Base-by-base conservation (phyloP, 352 stramenopile genomes). In the Globisporangium orthogonon region DNA sequence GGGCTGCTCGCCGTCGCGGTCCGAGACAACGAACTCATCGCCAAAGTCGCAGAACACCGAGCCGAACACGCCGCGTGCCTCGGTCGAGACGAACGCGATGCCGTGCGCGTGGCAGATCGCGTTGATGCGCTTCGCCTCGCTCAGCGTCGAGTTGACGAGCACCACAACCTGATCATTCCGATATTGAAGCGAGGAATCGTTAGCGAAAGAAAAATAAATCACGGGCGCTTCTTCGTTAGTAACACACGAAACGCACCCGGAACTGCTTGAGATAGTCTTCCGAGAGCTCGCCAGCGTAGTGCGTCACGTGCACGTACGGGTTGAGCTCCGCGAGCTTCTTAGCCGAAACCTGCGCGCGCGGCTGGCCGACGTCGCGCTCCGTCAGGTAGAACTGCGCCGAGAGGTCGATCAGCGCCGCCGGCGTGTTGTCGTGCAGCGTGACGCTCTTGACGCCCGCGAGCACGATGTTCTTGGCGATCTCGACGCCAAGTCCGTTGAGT, bases 381-480 rank as follows among this genome's bases (percentile, higher is more conserved):
- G 66, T 86, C 45, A 99, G 62, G 67, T 99, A 99, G 74, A 99
- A 99, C 62, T 99, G 97, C 15, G 95, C 87, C 7, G 91, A 91
- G 30, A 98, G 66, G 73, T 98, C 94, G 44, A 95, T 82, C 18
- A 57, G 85, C 33, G 63, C 94, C 30, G 87, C 74, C 7, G 81
- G 78, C 14, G 78, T 67, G 35, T 97, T 84, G 78, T 99, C 97
- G 47, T 94, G 89, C n/a, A 99, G 65, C 14, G 91, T 98, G 48
- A 99, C 89, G 60, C 76, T 94, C 69, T 96, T 96, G 30, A 97
- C 90, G 40, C 96, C 96, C 0, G 96, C 96, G 11, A 99, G 74
- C 63, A 99, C 98, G 43, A 98, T 95, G 72, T 99, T 99, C 78
- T 99, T 99, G 41, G 96, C 97, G 35, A 98, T 90, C 73, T 99